These are phyloP conservation scores for Tylopilus felleus DNA, from an alignment of 768 basidiomycete genomes.

Conservation along the genomic window DNA sequence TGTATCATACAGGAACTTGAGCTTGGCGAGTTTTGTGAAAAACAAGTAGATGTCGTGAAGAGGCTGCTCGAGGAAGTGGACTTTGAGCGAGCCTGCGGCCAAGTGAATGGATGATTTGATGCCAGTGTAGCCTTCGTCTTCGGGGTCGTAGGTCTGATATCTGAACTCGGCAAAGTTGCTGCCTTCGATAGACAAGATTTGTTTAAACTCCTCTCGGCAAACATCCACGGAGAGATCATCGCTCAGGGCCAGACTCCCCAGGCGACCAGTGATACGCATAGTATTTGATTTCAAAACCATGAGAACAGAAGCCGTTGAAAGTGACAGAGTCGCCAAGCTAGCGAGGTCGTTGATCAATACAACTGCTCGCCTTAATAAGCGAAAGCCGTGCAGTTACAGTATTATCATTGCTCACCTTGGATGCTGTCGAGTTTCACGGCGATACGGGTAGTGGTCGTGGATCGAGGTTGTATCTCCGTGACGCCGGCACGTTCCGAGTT, in stretches of 20 bases:
- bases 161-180: conserved; percentile 90
- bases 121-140: conserved; percentile 64
- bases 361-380: conserved; percentile 44
- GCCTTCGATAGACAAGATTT: conserved; percentile 90
- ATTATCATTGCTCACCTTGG: conserved; percentile 49
- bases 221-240: conserved; percentile 61
- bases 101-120: conserved; percentile 82
- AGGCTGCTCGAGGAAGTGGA: conserved; percentile 88
- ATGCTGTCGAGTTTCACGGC: conserved; percentile 81
- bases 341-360: conserved; percentile 66
- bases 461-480: conserved; percentile 1
- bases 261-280: conserved; percentile 71
- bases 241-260: conserved; percentile 79
- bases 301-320: conserved; percentile 87
- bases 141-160: conserved; percentile 87
- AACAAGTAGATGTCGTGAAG: conserved; percentile 86
- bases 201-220: conserved; percentile 67
- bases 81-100: conserved; percentile 82
- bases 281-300: conserved; percentile 70
- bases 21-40: conserved; percentile 76
- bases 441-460: conserved; percentile 68
- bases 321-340: conserved; percentile 79
- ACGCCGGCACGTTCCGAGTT: conserved; percentile 7
- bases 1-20: conserved; percentile 93
- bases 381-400: background rate